Percentiles rank a stretch among this genome's conserved stretches.
phyloP scores from a whole-genome alignment of 495 filamentous ascomycete species.

The Lentithecium fluviatile region DNA sequence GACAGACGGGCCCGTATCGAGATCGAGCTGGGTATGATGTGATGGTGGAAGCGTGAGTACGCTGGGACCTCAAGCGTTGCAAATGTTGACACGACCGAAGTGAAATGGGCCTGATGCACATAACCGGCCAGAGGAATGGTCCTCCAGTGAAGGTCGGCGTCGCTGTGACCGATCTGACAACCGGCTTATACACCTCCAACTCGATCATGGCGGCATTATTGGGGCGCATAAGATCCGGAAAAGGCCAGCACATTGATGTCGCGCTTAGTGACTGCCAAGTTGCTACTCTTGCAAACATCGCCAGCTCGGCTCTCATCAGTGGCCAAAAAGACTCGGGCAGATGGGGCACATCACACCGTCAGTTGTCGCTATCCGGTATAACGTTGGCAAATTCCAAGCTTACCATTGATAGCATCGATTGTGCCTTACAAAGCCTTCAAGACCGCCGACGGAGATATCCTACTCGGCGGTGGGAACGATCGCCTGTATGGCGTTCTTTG shows the following conservation, averaged over 20 bases:
- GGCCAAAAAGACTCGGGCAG: constrained; percentile 82
- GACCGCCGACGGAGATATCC: constrained; percentile 87
- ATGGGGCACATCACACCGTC: constrained; percentile 95
- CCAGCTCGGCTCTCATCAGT: constrained; percentile 86
- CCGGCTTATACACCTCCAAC: constrained; percentile 95
- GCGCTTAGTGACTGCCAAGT: constrained; percentile 91
- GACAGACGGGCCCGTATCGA: constrained; percentile 90
- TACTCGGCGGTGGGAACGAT: constrained; percentile 94
- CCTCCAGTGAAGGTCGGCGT: constrained; percentile 97
- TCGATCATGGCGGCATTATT: constrained; percentile 92
- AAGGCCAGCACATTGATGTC: constrained; percentile 90
- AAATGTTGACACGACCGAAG: constrained; percentile 27
- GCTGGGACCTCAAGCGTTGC: not conserved
- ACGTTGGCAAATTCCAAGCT: constrained; percentile 5
- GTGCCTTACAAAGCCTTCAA: constrained; percentile 92
- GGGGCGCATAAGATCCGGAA: constrained; percentile 62
- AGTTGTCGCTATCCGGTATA: constrained; percentile 38
- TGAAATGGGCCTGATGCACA: constrained; percentile 97
- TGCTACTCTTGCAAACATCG: constrained; percentile 88
- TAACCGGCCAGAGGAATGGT: constrained; percentile 82
- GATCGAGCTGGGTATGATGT: constrained; percentile 94
- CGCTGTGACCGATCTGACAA: constrained; percentile 93
- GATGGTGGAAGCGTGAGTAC: constrained; percentile 81
- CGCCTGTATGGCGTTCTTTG: constrained; percentile 84
- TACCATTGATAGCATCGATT: constrained; percentile 68